phyloP scores from a whole-genome alignment of 768 basidiomycete genomes.

The Boletus sp. region DNA sequence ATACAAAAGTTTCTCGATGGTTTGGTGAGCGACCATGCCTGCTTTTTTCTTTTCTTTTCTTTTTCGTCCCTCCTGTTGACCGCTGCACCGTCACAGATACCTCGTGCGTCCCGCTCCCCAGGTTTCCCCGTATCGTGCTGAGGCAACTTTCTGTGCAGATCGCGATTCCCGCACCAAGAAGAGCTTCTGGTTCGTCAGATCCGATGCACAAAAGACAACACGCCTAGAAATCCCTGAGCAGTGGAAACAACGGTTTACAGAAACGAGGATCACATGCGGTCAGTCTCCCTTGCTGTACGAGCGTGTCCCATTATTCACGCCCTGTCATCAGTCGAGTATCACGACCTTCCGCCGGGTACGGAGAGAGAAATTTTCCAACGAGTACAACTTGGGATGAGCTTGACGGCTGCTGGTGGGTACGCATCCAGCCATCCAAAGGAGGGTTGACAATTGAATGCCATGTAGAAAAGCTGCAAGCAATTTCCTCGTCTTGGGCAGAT shows the following conservation, averaged over 20 bases:
- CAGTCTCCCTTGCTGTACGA: slow-evolving; percentile 19
- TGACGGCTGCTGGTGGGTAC: slow-evolving; percentile 63
- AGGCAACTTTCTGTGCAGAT: slow-evolving; percentile 38
- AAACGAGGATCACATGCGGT: slow-evolving; percentile 69
- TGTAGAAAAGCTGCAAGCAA: slow-evolving; percentile 76
- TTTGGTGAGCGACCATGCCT: slow-evolving; percentile 26
- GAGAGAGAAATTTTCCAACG: slow-evolving; percentile 83
- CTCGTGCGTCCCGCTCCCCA: slow-evolving; percentile 39
- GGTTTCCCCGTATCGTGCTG: slow-evolving; percentile 6
- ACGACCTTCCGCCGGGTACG: slow-evolving; percentile 44
- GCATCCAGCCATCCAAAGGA: background rate
- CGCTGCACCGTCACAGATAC: slow-evolving; percentile 39
- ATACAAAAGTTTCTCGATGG: slow-evolving; percentile 49
- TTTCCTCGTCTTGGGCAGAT: slow-evolving; percentile 64
- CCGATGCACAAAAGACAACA: slow-evolving; percentile 41
- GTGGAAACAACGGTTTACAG: slow-evolving; percentile 49
- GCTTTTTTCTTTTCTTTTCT: background rate
- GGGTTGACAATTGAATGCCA: background rate
- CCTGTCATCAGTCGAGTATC: slow-evolving; percentile 59
- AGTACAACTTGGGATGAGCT: slow-evolving; percentile 74
- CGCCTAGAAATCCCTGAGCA: slow-evolving; percentile 52
- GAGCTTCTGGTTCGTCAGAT: slow-evolving; percentile 57
- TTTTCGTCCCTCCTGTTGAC: slow-evolving; percentile 3
- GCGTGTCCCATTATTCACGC: background rate
- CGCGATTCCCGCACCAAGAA: slow-evolving; percentile 56